phyloP scores from a whole-genome alignment of 2,329 filamentous ascomycete species.

The Paecilomyces fulvus region DNA sequence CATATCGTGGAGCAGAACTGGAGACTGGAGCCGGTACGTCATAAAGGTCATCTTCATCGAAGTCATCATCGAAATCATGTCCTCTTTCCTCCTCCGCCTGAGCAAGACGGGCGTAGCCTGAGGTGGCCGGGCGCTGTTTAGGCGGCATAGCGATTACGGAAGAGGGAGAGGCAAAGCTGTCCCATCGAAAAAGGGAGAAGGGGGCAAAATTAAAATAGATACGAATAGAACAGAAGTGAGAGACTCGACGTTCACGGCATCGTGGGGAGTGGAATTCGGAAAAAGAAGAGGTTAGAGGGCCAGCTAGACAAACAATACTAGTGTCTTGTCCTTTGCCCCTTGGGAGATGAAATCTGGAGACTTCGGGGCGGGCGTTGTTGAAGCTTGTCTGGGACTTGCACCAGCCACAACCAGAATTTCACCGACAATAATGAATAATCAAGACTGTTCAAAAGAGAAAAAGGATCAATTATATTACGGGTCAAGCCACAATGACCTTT shows the following conservation, averaged over 20 bases:
- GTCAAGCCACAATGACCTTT: neutral
- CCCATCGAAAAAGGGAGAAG: neutral
- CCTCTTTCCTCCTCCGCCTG: constrained; percentile 60
- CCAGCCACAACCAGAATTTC: neutral
- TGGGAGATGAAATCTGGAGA: constrained; percentile 1
- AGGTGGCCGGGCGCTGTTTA: constrained; percentile 60
- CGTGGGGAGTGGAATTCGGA: neutral
- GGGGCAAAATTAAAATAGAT: neutral
- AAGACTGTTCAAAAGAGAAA: neutral
- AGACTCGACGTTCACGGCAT: neutral
- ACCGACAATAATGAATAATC: neutral
- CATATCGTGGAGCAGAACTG: constrained; percentile 52
- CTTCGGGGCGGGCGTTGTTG: neutral
- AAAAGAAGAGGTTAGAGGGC: neutral
- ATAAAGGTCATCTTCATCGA: constrained; percentile 56
- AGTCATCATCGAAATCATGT: constrained; percentile 51
- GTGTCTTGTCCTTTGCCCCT: neutral
- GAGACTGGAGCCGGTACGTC: constrained; percentile 48
- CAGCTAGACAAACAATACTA: neutral
- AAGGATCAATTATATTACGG: neutral
- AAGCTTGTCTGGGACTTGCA: neutral
- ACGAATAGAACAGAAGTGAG: neutral
- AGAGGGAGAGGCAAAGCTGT: constrained; percentile 3
- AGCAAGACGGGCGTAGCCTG: constrained; percentile 76
- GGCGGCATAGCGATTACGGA: constrained; percentile 55